A percentile compares a stretch with the other conserved stretches of the same genome.
These are phyloP conservation scores for Inosperma sp. DNA, from an alignment of 768 basidiomycete genomes.

Conservation along the genomic window DNA sequence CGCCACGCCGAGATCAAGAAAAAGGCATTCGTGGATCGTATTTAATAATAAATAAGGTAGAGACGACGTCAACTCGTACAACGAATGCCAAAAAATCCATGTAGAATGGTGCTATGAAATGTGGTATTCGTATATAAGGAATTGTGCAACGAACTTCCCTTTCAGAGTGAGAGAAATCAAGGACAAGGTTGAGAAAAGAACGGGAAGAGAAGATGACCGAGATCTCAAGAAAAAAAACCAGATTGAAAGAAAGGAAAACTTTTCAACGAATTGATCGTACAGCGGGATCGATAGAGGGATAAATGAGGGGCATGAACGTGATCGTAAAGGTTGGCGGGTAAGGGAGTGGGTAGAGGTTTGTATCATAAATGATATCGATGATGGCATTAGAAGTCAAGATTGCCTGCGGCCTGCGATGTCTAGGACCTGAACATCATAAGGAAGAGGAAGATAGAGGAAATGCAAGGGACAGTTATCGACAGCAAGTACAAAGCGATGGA, in stretches of 20 bases:
- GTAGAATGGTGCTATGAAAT: too few species aligned
- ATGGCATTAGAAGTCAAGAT: background rate
- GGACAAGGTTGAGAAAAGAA: slow-evolving; percentile 1
- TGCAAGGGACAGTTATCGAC: slow-evolving; percentile 18
- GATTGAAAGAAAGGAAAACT: background rate
- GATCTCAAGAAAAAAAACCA: background rate
- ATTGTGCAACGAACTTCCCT: too few species aligned
- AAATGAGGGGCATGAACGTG: slow-evolving; percentile 7
- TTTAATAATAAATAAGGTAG: too few species aligned
- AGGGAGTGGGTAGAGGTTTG: slow-evolving; percentile 7
- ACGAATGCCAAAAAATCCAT: too few species aligned
- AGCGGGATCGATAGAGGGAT: slow-evolving; percentile 6
- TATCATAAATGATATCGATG: slow-evolving; percentile 1
- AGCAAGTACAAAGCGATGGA: slow-evolving; percentile 27
- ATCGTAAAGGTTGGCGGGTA: background rate
- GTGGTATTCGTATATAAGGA: too few species aligned
- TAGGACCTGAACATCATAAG: slow-evolving; percentile 10
- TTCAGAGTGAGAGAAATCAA: background rate
- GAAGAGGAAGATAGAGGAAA: slow-evolving; percentile 7
- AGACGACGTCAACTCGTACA: too few species aligned
- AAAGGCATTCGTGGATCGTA: too few species aligned
- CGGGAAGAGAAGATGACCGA: background rate
- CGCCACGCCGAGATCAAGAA: too few species aligned
- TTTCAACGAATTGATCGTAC: background rate
- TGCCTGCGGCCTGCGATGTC: background rate